Evolutionary conservation across 2,329 filamentous ascomycete species (phyloP).

Genomic region (Colletotrichum agaves): DNA sequence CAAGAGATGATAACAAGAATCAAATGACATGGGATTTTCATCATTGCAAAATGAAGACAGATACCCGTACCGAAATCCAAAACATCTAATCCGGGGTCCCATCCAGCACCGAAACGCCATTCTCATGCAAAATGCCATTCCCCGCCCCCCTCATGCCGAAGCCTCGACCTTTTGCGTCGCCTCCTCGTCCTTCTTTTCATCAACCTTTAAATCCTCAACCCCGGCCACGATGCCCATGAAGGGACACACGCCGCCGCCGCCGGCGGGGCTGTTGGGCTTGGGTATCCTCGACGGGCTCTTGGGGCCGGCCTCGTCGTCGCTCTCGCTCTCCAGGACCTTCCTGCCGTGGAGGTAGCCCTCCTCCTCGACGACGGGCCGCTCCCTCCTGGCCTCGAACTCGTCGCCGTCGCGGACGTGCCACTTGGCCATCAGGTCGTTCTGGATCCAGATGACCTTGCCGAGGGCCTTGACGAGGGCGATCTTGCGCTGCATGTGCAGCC

Average conservation of each 20-base stretch:
- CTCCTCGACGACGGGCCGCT: slow-evolving; percentile 63
- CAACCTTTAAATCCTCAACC: slow-evolving; percentile 14
- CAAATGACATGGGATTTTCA: no score
- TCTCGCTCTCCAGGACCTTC: slow-evolving; percentile 61
- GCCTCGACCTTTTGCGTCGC: slow-evolving; percentile 11
- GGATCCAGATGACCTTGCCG: slow-evolving; percentile 87
- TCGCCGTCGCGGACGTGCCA: slow-evolving; percentile 80
- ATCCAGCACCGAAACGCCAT: slow-evolving; percentile 11
- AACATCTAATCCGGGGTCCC: not conserved
- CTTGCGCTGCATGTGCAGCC: slow-evolving; percentile 74
- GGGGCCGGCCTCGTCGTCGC: slow-evolving; percentile 43
- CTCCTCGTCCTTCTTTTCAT: slow-evolving; percentile 13
- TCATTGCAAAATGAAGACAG: not conserved
- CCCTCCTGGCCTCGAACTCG: slow-evolving; percentile 61
- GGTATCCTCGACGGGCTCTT: slow-evolving; percentile 37
- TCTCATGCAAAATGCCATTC: not conserved
- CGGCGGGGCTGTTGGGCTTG: slow-evolving; percentile 31
- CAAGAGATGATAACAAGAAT: no score
- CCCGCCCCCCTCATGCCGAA: not conserved
- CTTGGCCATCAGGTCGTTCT: slow-evolving; percentile 87
- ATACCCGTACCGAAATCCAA: not conserved
- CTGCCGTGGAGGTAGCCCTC: slow-evolving; percentile 74
- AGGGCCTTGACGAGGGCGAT: slow-evolving; percentile 79
- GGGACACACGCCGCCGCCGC: slow-evolving; percentile 40
- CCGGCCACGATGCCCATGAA: slow-evolving; percentile 41